A percentile compares a stretch with the other conserved stretches of the same genome.
These are phyloP conservation scores for Vigna reflexopilosa DNA, from an alignment of 306 rosid species.

Conservation along the genomic window DNA sequence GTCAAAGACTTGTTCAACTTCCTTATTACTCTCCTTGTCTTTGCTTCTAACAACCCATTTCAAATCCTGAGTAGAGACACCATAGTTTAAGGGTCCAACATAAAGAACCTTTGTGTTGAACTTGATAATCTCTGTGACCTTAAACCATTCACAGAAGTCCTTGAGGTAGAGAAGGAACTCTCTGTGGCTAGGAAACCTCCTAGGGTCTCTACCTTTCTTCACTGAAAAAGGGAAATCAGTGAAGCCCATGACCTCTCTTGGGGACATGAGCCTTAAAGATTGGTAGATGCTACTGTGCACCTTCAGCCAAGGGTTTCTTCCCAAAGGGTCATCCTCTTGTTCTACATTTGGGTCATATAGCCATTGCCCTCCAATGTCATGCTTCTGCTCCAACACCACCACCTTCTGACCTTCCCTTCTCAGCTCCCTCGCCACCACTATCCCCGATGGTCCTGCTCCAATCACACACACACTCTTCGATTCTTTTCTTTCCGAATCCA, in stretches of 20 bases:
- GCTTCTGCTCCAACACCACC: constrained; percentile 69
- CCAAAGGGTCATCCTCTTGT: constrained; percentile 59
- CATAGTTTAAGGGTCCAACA: constrained; percentile 63
- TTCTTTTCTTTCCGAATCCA: constrained; percentile 53
- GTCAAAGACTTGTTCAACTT: constrained; percentile 68
- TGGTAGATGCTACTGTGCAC: constrained; percentile 74
- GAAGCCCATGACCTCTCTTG: constrained; percentile 76
- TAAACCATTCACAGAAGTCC: constrained; percentile 72
- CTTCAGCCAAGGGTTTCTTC: constrained; percentile 52
- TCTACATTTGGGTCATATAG: constrained; percentile 72
- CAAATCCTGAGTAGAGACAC: constrained; percentile 50
- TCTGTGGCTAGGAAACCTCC: constrained; percentile 77
- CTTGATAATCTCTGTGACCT: constrained; percentile 64
- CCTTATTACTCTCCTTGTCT: constrained; percentile 45
- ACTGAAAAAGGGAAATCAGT: constrained; percentile 72
- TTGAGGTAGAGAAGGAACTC: constrained; percentile 63
- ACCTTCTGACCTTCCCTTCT: constrained; percentile 73
- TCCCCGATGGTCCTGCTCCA: constrained; percentile 87
- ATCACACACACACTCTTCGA: constrained; percentile 69
- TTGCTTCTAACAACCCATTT: constrained; percentile 73
- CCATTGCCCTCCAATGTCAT: constrained; percentile 89
- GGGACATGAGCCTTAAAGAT: constrained; percentile 68
- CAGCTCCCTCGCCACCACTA: constrained; percentile 75
- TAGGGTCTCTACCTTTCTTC: constrained; percentile 66
- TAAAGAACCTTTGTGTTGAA: constrained; percentile 69